Conservation (phyloP, 2,329 filamentous ascomycete species). For the Neoascochyta sp. region DNA sequence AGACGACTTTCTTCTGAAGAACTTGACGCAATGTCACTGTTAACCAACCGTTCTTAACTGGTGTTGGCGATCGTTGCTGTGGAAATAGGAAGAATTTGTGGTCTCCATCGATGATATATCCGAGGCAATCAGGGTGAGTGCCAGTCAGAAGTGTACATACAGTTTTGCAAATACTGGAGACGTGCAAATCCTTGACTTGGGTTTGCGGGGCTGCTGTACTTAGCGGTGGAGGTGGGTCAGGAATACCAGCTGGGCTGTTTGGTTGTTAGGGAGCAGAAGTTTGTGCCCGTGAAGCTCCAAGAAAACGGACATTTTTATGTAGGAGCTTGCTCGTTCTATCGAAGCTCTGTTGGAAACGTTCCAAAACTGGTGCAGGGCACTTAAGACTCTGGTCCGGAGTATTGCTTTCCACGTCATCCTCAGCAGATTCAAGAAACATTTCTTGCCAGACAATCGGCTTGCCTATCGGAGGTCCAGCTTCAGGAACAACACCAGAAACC, state of each 20-base stretch:
- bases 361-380: background rate
- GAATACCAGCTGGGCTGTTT: background rate
- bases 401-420: background rate
- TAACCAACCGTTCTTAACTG: slow-evolving; percentile 1
- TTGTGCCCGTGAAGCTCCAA: background rate
- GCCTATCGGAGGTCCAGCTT: background rate
- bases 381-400: background rate
- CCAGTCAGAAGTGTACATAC: background rate
- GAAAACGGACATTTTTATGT: background rate
- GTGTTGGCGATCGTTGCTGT: background rate
- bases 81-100: background rate
- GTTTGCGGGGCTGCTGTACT: background rate
- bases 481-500: background rate
- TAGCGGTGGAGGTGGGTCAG: background rate
- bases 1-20: background rate
- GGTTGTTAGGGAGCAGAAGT: background rate
- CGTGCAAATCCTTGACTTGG: background rate
- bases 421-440: background rate
- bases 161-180: background rate
- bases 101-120: background rate
- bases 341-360: background rate
- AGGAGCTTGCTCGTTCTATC: background rate
- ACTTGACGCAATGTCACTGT: slow-evolving; percentile 3
- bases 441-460: slow-evolving; percentile 1
- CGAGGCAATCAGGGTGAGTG: background rate